Conservation (phyloP, 202 grass and related monocot species). For the Setaria italica region DNA sequence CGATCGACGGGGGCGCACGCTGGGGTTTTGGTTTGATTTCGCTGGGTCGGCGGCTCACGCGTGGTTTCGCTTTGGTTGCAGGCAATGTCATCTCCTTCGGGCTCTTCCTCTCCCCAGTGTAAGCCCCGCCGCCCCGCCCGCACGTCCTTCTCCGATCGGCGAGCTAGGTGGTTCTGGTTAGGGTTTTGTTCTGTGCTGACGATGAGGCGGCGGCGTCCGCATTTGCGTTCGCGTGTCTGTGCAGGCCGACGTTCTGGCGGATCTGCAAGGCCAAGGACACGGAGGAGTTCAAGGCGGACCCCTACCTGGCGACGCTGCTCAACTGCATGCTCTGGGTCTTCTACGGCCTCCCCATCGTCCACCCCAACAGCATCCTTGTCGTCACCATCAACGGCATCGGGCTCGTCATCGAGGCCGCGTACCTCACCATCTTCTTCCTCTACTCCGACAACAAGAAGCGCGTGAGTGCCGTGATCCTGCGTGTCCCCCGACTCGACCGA, state of each 20-base stretch:
- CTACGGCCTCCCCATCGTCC: constrained; percentile 78
- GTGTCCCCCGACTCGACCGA: neutral
- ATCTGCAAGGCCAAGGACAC: constrained; percentile 69
- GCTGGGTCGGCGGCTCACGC: neutral
- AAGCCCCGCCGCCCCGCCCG: constrained; percentile 27
- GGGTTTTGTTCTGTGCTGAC: constrained; percentile 3
- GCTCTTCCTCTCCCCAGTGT: constrained; percentile 71
- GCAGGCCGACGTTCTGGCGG: constrained; percentile 61
- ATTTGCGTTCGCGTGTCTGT: neutral
- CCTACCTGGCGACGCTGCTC: constrained; percentile 75
- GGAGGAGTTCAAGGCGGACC: constrained; percentile 69
- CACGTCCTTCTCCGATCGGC: neutral
- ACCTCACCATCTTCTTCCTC: constrained; percentile 69
- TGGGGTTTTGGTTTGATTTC: constrained; percentile 7
- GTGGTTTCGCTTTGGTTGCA: constrained; percentile 43
- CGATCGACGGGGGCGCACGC: too few relatives aligned
- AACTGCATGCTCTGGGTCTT: constrained; percentile 89
- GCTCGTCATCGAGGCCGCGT: constrained; percentile 61
- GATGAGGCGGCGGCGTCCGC: neutral
- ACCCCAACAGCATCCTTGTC: constrained; percentile 80
- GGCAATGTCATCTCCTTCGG: constrained; percentile 76
- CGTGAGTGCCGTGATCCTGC: constrained; percentile 33
- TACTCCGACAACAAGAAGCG: constrained; percentile 49
- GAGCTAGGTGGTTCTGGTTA: neutral
- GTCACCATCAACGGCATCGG: constrained; percentile 85